Base-by-base conservation (phyloP, 2,329 filamentous ascomycete species). In the Clarireedia hainanense region DNA sequence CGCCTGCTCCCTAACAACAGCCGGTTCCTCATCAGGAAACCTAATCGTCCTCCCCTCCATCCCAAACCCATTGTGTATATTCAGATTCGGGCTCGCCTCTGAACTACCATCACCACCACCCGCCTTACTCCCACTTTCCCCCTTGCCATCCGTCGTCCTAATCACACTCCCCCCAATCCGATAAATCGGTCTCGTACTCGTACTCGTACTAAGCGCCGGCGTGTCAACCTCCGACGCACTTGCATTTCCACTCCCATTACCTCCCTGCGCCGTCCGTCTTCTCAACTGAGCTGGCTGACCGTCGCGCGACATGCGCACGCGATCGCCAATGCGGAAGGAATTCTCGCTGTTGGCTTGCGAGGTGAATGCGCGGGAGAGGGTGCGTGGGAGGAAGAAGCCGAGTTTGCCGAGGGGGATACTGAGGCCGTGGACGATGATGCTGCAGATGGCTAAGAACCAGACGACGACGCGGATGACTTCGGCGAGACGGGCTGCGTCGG, bases 371-470 rank as follows among this genome's bases (percentile, higher is more conserved):
- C 65, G 53, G 4, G 81, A 84, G 20, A 89, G 69, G 0, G 83
- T 87, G 26, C 82, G 74, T 0, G 85, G 85, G 0, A 88, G 74
- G 57, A 84, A 80, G 74, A 52, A 68, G 5, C 68, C 67, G 1
- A 89, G 71, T 66, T 88, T 89, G 0, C 82, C 85, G 3, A 94
- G 69, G 0, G 91, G 90, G 14, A 95, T 89, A 50, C 84, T 90
- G 1, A 96, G 75, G 6, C 90, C 89, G 63, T 95, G 90, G 3
- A 94, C 85, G 42, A 91, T 87, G 58, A 95, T 85, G 61, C 88
- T 94, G 71, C 88, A 92, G 20, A 94, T 83, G 7, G 83, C 79
- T 51, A 95, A 71, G 65, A 96, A 96, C 91, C 91, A 96, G 17
- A 96, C 85, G 0, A 95, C 80, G 0, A 92, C 76, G 2, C 76